Evolutionary conservation across 2,329 filamentous ascomycete genomes (phyloP), one percentile per base, ranked within the genome.

Genomic region (Nakataea oryzae): DNA sequence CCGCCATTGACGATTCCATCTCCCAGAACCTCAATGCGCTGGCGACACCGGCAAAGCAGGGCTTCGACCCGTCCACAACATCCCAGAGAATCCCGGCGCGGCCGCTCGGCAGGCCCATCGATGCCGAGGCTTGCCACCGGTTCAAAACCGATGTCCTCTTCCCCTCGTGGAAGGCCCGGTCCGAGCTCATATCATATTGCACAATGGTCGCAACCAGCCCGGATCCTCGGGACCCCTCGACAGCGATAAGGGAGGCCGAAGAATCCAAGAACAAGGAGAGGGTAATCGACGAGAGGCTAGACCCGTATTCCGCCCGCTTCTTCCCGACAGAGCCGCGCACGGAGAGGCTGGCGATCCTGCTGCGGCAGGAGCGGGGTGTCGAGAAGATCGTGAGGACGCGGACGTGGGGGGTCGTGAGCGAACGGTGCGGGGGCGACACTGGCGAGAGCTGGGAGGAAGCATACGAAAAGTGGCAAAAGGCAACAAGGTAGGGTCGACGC

Each of bases 21-120:
- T 86, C 86, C 0, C 93, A 96, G 71, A 93, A 96, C 70, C 85
- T 99, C 64, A 97, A 97, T 78, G 91, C 91, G 1, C 83, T 97
- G 50, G 78, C 91, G 57, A 93, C 88, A 0, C 93, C 93, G 0
- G 82, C 90, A 14, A 78, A 80, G 57, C 75, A 76, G 54, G 85
- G 86, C 21, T 97, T 96, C 75, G 89, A 96, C 71, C 90, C 93
- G 1, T 77, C 81, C 0, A 93, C 90, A 1, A 96, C 91, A 1
- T 83, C 86, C 0, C 77, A 82, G 17, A 84, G 88, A 78, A 79
- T 28, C 2, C 41, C 41, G n/a, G 78, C 83, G 2, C 76, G 80
- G 54, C 75, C 83, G 0, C 69, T 77, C 7, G 74, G 77, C 3
- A 78, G 76, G 47, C 77, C 80, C 54, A 86, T 95, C 63, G 81